Evolutionary conservation across 768 basidiomycete species (phyloP), one percentile per base, ranked within the genome.

Genomic region (Leucogyrophana mollusca): DNA sequence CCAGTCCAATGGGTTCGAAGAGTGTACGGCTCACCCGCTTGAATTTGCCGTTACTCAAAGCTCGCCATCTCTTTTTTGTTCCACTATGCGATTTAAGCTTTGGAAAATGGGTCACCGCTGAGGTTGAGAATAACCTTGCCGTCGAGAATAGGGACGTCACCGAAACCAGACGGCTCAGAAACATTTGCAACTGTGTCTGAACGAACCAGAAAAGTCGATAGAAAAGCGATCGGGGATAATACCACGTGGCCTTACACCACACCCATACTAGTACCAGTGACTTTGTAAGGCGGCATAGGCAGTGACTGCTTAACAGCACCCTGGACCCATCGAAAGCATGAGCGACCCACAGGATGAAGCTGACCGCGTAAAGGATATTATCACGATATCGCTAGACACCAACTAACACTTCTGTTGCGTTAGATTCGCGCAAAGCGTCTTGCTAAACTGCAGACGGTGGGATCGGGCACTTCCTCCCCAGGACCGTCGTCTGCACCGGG

Each of bases 401-500:
- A 2, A 4, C 35, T 35, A 38, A 45, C 27, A 7, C 27, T 7
- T 7, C 13, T 30, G 27, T 21, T 49, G 24, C 42, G 34, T 11
- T 56, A 95, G 94, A 95, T 96, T 61, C 90, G 93, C 53, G 71
- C 91, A 64, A 95, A 95, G 68, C 83, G 94, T 46, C 76, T 98
- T 43, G 93, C 90, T 24, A 91, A 89, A 63, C 76, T 97, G 7
- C 87, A 88, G 58, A 71, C 60, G 32, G 56, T 68, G 34, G 52
- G 69, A 34, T 68, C 73, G 23, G 62, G 53, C 10, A 59, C 77
- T 9, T 58, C 73, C 10, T 9, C 35, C 16, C 37, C 60, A 10
- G 43, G 55, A 10, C 5, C 48, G 18, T 40, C 58, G 14, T 21
- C 52, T 8, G 45, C 56, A n/a, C 24, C 24, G 14, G 24, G 45